phyloP scores from a whole-genome alignment of 2,329 filamentous ascomycete genomes.

The Cadophora sp. region DNA sequence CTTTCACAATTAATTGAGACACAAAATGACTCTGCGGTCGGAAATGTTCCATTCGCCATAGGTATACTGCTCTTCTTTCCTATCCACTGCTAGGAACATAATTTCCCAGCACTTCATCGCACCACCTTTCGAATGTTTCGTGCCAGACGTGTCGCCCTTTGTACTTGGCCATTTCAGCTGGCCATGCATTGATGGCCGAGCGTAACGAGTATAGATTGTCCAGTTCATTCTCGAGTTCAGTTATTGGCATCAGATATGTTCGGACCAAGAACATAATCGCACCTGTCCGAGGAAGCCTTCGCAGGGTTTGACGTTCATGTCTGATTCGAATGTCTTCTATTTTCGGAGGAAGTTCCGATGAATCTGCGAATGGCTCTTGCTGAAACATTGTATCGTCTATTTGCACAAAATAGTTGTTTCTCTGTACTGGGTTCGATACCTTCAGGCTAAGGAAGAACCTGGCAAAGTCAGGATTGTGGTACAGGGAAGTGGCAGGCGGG shows the following conservation, averaged over 20 bases:
- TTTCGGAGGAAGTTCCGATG: constrained; percentile 73
- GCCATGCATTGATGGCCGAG: constrained; percentile 80
- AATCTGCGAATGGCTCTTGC: constrained; percentile 52
- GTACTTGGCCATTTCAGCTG: constrained; percentile 74
- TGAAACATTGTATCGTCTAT: constrained; percentile 62
- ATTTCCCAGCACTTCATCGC: constrained; percentile 25
- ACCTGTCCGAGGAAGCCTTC: constrained; percentile 58
- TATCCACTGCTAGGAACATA: constrained; percentile 10
- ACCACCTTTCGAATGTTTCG: constrained; percentile 59
- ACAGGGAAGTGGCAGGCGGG: neutral
- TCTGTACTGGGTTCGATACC: constrained; percentile 44
- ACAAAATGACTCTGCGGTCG: too few species aligned
- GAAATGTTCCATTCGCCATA: too few species aligned
- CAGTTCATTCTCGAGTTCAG: constrained; percentile 62
- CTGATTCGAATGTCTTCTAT: constrained; percentile 78
- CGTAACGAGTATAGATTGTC: constrained; percentile 79
- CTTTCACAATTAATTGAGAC: neutral
- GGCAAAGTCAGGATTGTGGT: constrained; percentile 4
- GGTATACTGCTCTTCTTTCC: too few species aligned
- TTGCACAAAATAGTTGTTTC: constrained; percentile 85
- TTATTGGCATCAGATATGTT: constrained; percentile 63
- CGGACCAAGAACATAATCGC: constrained; percentile 67
- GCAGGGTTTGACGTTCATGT: constrained; percentile 68
- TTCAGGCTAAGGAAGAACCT: constrained; percentile 53
- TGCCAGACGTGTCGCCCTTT: constrained; percentile 78